Evolutionary conservation across 2,329 filamentous ascomycete genomes (phyloP), one percentile per base, ranked within the genome.

Genomic region (Microthyrium microscopicum): DNA sequence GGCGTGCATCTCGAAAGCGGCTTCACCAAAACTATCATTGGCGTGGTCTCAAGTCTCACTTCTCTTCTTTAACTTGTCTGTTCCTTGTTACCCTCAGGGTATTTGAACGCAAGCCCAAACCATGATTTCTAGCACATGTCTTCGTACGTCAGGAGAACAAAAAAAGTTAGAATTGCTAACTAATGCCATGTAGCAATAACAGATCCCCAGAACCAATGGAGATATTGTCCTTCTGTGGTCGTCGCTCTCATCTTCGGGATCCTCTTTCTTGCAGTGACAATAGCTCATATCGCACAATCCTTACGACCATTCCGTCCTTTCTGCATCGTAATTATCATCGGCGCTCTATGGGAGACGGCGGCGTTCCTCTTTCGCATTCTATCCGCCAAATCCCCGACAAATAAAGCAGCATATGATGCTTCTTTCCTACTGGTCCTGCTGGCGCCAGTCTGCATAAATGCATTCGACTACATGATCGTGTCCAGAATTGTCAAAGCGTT

Each of bases 251-350:
- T 33, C 19, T 33, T 33, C 22, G 31, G 12, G 8, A 11, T 33
- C 20, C 35, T 34, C 19, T 33, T 33, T 22, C 6, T 6, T 18
- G 21, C 21, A 13, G 26, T 31, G 9, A 39, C 29, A 12, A 28
- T 39, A 18, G 32, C 20, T 41, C 13, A 40, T 9, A 18, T 31
- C 15, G 6, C 29, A 12, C 42, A 44, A 26, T 33, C 33, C 17
- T 22, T 38, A 31, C 30, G 34, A 22, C 51, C 55, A 42, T 48
- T 46, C 16, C 57, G 60, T 36, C 38, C 39, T 12, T 58, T 60
- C 39, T 55, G 48, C 25, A 60, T 54, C 56, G 55, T 62, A 3
- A 52, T 66, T 7, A 52, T 61, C 26, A 57, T 63, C 48, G 61
- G 54, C 6, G 42, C 44, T 3, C 18, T 42, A 1, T 64, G 60